phyloP scores from a whole-genome alignment of 345 rosid genomes.

The Noccaea caerulescens region DNA sequence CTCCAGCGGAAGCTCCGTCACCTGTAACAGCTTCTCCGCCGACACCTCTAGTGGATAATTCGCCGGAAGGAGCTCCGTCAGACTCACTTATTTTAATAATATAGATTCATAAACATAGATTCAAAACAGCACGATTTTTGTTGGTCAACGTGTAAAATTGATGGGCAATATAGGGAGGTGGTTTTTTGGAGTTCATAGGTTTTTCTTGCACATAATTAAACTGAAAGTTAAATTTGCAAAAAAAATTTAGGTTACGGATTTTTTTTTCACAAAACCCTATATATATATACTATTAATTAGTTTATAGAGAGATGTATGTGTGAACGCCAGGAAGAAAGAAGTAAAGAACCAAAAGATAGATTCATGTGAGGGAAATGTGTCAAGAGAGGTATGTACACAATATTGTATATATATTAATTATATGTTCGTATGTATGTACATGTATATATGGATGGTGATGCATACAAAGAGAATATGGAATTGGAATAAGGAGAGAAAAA shows the following conservation, averaged over 20 bases:
- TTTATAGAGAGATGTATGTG: constrained; percentile 25
- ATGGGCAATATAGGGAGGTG: too few species aligned
- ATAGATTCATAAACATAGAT: too few species aligned
- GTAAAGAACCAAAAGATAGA: constrained; percentile 44
- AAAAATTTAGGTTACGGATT: too few species aligned
- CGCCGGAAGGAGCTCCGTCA: constrained; percentile 69
- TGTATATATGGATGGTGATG: constrained; percentile 6
- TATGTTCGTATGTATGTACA: neutral
- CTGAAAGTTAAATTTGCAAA: too few species aligned
- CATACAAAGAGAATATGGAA: constrained; percentile 29
- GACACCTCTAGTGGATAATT: constrained; percentile 59
- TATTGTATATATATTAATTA: neutral
- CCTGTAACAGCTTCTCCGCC: constrained; percentile 80
- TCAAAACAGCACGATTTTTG: too few species aligned
- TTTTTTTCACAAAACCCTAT: too few species aligned
- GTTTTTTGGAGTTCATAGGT: too few species aligned
- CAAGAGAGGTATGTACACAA: constrained; percentile 33
- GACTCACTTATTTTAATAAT: constrained; percentile 33
- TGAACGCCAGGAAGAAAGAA: constrained; percentile 34
- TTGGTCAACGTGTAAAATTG: too few species aligned
- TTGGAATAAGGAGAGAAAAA: constrained; percentile 40
- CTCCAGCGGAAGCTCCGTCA: constrained; percentile 57
- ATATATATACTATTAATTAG: neutral
- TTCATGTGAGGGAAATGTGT: constrained; percentile 45
- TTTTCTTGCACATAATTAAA: too few species aligned